phyloP scores from a whole-genome alignment of 371 early-diverging fungal species.

The Circinella umbellata region DNA sequence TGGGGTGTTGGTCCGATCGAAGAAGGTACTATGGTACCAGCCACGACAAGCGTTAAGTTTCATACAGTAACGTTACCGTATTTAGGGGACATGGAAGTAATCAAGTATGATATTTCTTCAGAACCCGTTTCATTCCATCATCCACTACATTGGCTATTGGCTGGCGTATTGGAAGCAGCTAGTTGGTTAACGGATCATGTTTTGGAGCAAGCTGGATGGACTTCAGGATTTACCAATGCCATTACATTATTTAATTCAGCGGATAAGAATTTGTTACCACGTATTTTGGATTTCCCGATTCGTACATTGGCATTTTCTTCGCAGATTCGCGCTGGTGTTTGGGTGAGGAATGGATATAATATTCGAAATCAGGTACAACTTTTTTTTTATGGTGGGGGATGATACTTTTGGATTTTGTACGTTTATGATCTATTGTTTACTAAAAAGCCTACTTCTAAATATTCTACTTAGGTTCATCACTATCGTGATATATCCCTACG shows the following conservation, averaged over 20 bases:
- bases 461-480: slow-evolving; percentile 69
- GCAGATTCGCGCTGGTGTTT: slow-evolving; percentile 91
- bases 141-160: slow-evolving; percentile 92
- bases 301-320: slow-evolving; percentile 79
- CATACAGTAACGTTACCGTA: slow-evolving; percentile 32
- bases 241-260: slow-evolving; percentile 29
- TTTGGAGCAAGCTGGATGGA: slow-evolving; percentile 58
- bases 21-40: slow-evolving; percentile 34
- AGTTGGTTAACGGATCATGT: slow-evolving; percentile 59
- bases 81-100: slow-evolving; percentile 45
- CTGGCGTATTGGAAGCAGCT: slow-evolving; percentile 77
- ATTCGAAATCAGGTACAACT: slow-evolving; percentile 64
- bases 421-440: neutral
- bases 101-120: slow-evolving; percentile 70
- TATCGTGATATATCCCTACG: slow-evolving; percentile 81
- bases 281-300: slow-evolving; percentile 80
- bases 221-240: slow-evolving; percentile 52
- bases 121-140: slow-evolving; percentile 88
- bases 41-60: slow-evolving; percentile 10
- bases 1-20: slow-evolving; percentile 63
- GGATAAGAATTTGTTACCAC: slow-evolving; percentile 29
- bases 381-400: neutral
- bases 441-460: too few species aligned
- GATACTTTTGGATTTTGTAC: too few species aligned
- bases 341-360: slow-evolving; percentile 94